Base-by-base conservation (phyloP, 1,284 basidiomycete genomes). In the Cryptococcus neoformans region DNA sequence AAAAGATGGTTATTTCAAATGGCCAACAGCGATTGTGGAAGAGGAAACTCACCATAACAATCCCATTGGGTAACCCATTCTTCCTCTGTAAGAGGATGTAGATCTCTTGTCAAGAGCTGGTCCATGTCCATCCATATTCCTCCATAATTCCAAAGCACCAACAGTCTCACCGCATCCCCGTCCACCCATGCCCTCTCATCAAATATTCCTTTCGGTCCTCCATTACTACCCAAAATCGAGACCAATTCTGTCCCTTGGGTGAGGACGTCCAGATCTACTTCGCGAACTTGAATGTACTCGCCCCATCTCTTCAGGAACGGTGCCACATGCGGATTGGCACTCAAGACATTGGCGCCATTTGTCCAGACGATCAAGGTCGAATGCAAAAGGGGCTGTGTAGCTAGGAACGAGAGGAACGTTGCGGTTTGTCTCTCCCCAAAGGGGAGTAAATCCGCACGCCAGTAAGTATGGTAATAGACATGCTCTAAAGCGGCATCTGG, bases 81-180 rank as follows among this genome's bases (percentile, higher is more conserved):
- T 68, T 89, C 88, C 74, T 95, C 92, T 6, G 88, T 79, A 55
- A 96, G 79, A 4, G 91, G 89, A 4, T 86, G 81, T 21, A 96
- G 78, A 75, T 91, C 88, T 52, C 92, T 80, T 45, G 90, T 92
- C 60, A 95, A 76, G 56, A 97, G 81, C 64, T 88, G 88, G 76
- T 96, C 93, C 90, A 96, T 95, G 73, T 97, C 92, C 59, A 95
- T 83, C 93, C 93, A 97, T 38, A 92, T 83, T 2, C 93, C 93
- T 5, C 92, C 92, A 68, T 85, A 86, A 61, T 84, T 85, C 89
- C 91, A 95, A n/a, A 95, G 78, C 44, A 92, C 84, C 42, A 97
- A 80, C 56, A 97, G 73, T 49, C 93, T 80, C 35, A 95, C 81
- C 42, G 94, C 81, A 74, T 95, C 93, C 0, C 92, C 92, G 68